Base-by-base conservation (phyloP, 192 early-diverging fungal species). In the Mortierella hygrophila region DNA sequence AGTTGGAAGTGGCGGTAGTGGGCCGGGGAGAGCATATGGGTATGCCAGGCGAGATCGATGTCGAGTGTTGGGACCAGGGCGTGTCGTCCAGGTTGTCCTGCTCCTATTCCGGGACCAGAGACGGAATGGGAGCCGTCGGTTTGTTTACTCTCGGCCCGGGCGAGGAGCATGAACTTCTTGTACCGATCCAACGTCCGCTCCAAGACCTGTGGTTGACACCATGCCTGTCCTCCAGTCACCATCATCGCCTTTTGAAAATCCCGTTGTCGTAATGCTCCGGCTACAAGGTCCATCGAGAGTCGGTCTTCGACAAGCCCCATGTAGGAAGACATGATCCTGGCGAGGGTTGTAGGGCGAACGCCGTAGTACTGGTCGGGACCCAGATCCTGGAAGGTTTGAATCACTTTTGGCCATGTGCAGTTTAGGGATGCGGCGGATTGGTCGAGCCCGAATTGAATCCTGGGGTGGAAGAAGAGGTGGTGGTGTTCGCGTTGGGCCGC, bases 21-120 rank as follows among this genome's bases (percentile, higher is more conserved):
- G 0, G 54, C 68, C 10, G 93, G 90, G 32, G 89, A 83, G 18
- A 93, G 82, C 89, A 92, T 91, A 74, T 95, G 94, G 16, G 93
- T 94, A 72, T 95, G 94, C 94, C 94, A 95, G 15, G 88, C 89
- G 3, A 93, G 70, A 80, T 95, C 94, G 79, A 95, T 92, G 72
- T 94, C 92, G 15, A 95, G 40, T 6, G 93, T 94, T 1, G 94
- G 94, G 5, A 95, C 92, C 1, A 93, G 41, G 40, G 52, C 82
- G 65, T 70, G 88, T 49, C 68, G 46, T 2, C 79, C 79, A 0
- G 82, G 82, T 5, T 74, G 72, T 9, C 79, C 83, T 60, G 73
- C 78, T 0, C 68, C 54, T 11, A 71, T 1, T 18, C 52, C 74
- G 2, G 72, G 57, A 0, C 70, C 78, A 82, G 88, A 81, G 75